Base-by-base conservation (phyloP, 2,329 filamentous ascomycete species). In the Aspergillus eucalypticola region DNA sequence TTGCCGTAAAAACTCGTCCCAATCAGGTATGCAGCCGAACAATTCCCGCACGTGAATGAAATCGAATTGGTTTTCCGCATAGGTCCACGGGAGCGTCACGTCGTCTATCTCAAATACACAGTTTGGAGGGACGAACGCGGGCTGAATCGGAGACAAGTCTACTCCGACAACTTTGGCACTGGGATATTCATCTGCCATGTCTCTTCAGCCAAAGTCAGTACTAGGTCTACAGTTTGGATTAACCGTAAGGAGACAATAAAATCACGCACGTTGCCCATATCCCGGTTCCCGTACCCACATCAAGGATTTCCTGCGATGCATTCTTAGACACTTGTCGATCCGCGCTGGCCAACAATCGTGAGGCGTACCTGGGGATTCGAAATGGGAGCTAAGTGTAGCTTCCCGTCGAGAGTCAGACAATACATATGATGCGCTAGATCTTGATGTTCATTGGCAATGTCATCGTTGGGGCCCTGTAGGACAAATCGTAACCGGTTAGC, bases 121-220 rank as follows among this genome's bases (percentile, higher is more conserved):
- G 62, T 82, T 83, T 2, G 78, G 75, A 1, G 81, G 80, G 1
- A 82, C 77, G 25, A 72, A 79, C 52, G 71, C 67, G 2, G 81
- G 81, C 62, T 83, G 81, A 51, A 83, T 83, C 23, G 81, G 80
- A 1, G 77, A 80, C 50, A 83, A 75, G 64, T 83, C 81, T 13
- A 76, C 78, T 27, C 81, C 82, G 2, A 76, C 76, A 49, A 84
- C 76, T 38, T 73, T 69, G 23, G 80, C 78, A 23, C 68, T 69
- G 10, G 76, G 75, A 58, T 76, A 70, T 59, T 76, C 56, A 66
- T 79, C 64, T 56, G 71, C 73, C 57, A 74, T 66, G 50, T 71
- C 69, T n/a, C 67, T 73, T 59, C 0, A 3, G 63, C 23, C 4
- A 19, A 13, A n/a, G 42, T 48, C 27, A 58, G 55, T 10, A 19